phyloP scores from a whole-genome alignment of 2,329 filamentous ascomycete species.

The Aspergillus sp. region DNA sequence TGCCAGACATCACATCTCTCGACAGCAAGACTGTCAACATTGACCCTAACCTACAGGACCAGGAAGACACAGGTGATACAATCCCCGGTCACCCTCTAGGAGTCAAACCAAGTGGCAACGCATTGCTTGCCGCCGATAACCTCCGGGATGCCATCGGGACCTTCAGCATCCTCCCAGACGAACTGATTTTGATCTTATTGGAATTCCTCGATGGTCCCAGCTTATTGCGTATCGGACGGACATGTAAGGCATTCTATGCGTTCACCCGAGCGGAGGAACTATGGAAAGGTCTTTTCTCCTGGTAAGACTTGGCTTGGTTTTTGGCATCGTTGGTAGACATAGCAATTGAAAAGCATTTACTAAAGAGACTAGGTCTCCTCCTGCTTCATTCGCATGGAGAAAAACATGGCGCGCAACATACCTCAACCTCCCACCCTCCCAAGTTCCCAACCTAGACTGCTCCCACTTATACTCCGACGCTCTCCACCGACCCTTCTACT shows the following conservation, averaged over 20 bases:
- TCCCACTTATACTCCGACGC: constrained; percentile 80
- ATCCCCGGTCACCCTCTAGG: constrained; percentile 75
- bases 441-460: constrained; percentile 60
- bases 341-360: constrained; percentile 2
- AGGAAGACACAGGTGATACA: constrained; percentile 42
- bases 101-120: constrained; percentile 82
- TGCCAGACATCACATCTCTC: constrained; percentile 29
- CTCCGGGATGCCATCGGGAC: constrained; percentile 60
- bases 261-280: constrained; percentile 78
- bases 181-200: constrained; percentile 66
- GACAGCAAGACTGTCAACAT: constrained; percentile 8
- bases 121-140: constrained; percentile 59
- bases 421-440: constrained; percentile 51
- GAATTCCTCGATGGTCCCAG: constrained; percentile 63
- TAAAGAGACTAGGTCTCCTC: constrained; percentile 23
- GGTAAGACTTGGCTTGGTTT: constrained; percentile 54
- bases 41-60: constrained; percentile 12
- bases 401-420: constrained; percentile 80
- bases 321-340: background rate
- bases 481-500: constrained; percentile 83
- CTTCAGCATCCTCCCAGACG: constrained; percentile 68
- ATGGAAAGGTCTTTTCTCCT: constrained; percentile 78
- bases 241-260: constrained; percentile 81
- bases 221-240: constrained; percentile 62
- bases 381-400: constrained; percentile 56